phyloP scores from a whole-genome alignment of 768 basidiomycete genomes.

The Suillus weaverae region DNA sequence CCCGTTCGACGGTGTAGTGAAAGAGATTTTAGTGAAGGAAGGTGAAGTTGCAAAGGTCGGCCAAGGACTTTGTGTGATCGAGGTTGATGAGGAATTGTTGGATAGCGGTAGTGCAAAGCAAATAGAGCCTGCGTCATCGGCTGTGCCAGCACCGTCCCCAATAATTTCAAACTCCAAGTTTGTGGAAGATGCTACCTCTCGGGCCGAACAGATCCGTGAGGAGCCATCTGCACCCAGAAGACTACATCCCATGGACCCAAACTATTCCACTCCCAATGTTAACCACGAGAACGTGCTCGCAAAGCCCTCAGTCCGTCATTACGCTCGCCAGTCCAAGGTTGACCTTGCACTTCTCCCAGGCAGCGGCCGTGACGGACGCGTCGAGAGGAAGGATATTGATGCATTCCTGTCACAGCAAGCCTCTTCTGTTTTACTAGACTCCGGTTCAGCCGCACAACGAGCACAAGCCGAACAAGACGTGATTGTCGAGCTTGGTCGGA shows the following conservation, averaged over 20 bases:
- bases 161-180: constrained; percentile 13
- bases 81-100: constrained; percentile 64
- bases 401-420: constrained; percentile 42
- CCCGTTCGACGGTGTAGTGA: constrained; percentile 77
- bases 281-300: constrained; percentile 51
- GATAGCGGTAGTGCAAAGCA: constrained; percentile 19
- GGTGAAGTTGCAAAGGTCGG: constrained; percentile 87
- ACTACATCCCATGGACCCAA: constrained; percentile 68
- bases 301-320: constrained; percentile 75
- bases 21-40: constrained; percentile 71
- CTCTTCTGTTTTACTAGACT: not conserved
- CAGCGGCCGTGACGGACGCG: constrained; percentile 70
- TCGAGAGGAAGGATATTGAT: constrained; percentile 76
- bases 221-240: constrained; percentile 20
- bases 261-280: constrained; percentile 27
- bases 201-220: not conserved
- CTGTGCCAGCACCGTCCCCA: not conserved
- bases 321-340: constrained; percentile 64
- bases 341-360: constrained; percentile 62
- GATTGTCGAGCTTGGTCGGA: constrained; percentile 72
- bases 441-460: not conserved
- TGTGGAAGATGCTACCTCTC: not conserved
- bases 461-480: constrained; percentile 40
- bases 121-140: constrained; percentile 6
- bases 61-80: constrained; percentile 72